phyloP scores from a whole-genome alignment of 805 yeast species.

The Candida ortonii region DNA sequence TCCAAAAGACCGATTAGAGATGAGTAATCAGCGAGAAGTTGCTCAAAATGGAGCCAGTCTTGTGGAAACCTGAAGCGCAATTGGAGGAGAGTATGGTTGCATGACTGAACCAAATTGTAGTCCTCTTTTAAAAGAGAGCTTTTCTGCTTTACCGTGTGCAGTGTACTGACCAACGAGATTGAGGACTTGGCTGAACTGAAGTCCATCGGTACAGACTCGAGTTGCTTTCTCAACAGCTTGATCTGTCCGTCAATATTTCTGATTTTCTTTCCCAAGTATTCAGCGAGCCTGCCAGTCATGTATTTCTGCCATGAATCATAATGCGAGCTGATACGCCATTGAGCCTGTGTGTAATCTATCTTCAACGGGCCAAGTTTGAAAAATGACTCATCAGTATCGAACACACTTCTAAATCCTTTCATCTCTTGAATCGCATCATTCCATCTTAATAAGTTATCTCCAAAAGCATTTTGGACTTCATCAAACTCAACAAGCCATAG shows the following conservation, averaged over 20 bases:
- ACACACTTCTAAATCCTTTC: slow-evolving; percentile 39
- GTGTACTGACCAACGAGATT: slow-evolving; percentile 36
- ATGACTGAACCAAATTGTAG: slow-evolving; percentile 26
- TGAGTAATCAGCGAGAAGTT: slow-evolving; percentile 48
- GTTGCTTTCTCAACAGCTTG: slow-evolving; percentile 28
- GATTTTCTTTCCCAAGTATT: slow-evolving; percentile 33
- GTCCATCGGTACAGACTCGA: slow-evolving; percentile 38
- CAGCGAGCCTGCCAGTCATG: slow-evolving; percentile 40
- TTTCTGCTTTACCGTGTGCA: slow-evolving; percentile 34
- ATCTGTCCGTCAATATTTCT: slow-evolving; percentile 33
- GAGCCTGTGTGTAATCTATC: slow-evolving; percentile 53
- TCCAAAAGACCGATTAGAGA: slow-evolving; percentile 39
- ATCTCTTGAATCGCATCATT: slow-evolving; percentile 42
- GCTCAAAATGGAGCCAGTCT: slow-evolving; percentile 63
- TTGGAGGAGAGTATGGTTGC: slow-evolving; percentile 31
- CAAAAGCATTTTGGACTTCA: slow-evolving; percentile 36
- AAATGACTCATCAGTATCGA: slow-evolving; percentile 48
- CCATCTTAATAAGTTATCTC: slow-evolving; percentile 45
- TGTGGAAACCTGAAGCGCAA: slow-evolving; percentile 47
- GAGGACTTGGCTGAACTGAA: slow-evolving; percentile 38
- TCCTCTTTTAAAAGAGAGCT: slow-evolving; percentile 21
- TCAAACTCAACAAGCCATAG: slow-evolving; percentile 56
- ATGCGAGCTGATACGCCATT: slow-evolving; percentile 43
- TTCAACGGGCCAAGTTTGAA: slow-evolving; percentile 39
- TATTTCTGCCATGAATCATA: slow-evolving; percentile 59